Evolutionary conservation across 352 stramenopile genomes (phyloP), one percentile per base, ranked within the genome.

Genomic region (Globisporangium uncinulatum): DNA sequence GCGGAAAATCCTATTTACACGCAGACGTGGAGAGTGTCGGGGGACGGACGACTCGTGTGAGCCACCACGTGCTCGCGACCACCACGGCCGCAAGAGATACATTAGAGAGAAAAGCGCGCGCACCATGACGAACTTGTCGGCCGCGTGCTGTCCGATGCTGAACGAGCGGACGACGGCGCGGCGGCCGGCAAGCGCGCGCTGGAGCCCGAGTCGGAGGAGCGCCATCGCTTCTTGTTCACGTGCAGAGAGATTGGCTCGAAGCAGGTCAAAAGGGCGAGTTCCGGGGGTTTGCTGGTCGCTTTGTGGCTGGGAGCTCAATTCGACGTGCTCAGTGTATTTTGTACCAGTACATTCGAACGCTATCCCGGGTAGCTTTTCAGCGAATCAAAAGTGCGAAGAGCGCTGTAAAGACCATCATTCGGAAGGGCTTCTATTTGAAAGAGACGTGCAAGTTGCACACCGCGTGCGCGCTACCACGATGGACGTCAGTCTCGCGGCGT

Each of bases 41-140:
- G 34, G 34, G 24, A 29, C 24, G 24, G 24, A 29, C 24, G 24
- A 29, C 34, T 39, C 34, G 34, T 39, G 34, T 39, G 7, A 39
- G 34, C 10, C 34, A 39, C 34, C 10, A 13, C 7, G 34, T 39
- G 7, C 34, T 39, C 34, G 34, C 34, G 10, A 39, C 7, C 34
- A 39, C 5, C 34, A 39, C 34, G 34, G 34, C 24, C 24, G 24
- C 24, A 29, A 29, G 24, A 29, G 24, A 29, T 4, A 29, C 34
- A 20, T n/a, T 49, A 57, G 24, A 57, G 24, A 57, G 13, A 29
- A 43, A 17, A 1, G 44, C 2, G 56, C 14, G 79, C 75, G 63
- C 51, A 89, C 80, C 73, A 91, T 69, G 8, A 84, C 68, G 62
- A 91, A 88, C 66, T 91, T 89, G 64, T 91, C 81, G 45, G 81